Evolutionary conservation across 495 filamentous ascomycete genomes (phyloP), one percentile per base, ranked within the genome.

Genomic region (Aspergillus nidulans): DNA sequence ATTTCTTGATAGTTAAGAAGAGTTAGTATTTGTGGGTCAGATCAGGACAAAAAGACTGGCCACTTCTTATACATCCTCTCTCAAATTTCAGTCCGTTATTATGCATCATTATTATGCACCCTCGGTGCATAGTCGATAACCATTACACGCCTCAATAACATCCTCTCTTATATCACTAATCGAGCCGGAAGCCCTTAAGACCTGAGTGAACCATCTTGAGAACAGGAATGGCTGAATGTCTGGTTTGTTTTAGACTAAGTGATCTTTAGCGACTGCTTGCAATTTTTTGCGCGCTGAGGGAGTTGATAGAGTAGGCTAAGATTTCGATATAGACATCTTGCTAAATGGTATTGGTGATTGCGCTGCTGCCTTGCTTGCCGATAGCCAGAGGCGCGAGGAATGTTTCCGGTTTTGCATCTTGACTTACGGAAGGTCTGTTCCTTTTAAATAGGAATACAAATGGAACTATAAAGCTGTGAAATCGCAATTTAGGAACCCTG

Each of bases 381-480:
- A 85, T 91, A 4, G 85, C 87, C 18, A 87, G 87, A 19, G 85
- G 83, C 53, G 91, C 65, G 41, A 89, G 77, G 48, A 87, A 62
- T n/a, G 71, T 13, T 41, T 47, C 55, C 6, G 53, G 23, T 45
- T 49, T 55, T 24, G n/a, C 28, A 40, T 7, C 16, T 41, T 24
- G 15, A 36, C 2, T 6, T 34, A 13, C 41, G 46, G 46, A 5
- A n/a, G 24, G n/a, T n/a, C n/a, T n/a, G n/a, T n/a, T n/a, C n/a
- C n/a, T n/a, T n/a, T n/a, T n/a, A n/a, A n/a, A n/a, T n/a, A n/a
- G n/a, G n/a, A n/a, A n/a, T n/a, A n/a, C n/a, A n/a, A n/a, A n/a
- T n/a, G n/a, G n/a, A n/a, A n/a, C n/a, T n/a, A n/a, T n/a, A n/a
- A n/a, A n/a, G n/a, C n/a, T n/a, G n/a, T n/a, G n/a, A n/a, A n/a